Conservation (phyloP, 2,329 filamentous ascomycete genomes). For the Trichoderma sp. region DNA sequence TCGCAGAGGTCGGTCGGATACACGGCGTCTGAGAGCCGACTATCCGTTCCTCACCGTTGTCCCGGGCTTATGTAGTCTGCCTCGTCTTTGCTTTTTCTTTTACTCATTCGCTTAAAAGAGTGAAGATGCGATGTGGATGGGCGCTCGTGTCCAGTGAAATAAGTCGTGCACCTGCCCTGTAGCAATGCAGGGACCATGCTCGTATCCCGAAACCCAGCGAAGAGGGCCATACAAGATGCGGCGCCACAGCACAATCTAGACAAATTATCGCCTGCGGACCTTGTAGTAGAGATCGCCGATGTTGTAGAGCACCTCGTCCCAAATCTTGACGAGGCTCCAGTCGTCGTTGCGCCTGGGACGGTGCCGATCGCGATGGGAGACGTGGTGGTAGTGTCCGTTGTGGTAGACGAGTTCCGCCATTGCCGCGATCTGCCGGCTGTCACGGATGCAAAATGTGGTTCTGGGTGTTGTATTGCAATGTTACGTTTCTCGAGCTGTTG, state of each 20-base stretch:
- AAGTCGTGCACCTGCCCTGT: background rate
- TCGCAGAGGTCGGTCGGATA: constrained; percentile 2
- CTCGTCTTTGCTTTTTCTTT: constrained; percentile 1
- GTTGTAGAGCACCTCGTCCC: constrained; percentile 46
- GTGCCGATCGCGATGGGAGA: constrained; percentile 26
- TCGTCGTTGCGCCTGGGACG: constrained; percentile 32
- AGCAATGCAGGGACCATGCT: background rate
- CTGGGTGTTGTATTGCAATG: background rate
- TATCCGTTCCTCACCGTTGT: constrained; percentile 1
- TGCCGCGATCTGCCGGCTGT: constrained; percentile 15
- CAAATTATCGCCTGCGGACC: constrained; percentile 34
- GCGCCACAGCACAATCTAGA: too few species aligned
- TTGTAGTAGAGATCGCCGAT: constrained; percentile 46
- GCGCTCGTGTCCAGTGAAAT: background rate
- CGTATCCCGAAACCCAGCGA: background rate
- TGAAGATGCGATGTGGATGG: constrained; percentile 24
- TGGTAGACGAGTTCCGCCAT: constrained; percentile 36
- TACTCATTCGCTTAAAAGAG: background rate
- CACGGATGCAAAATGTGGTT: constrained; percentile 16
- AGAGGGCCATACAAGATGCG: background rate
- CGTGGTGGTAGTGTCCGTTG: constrained; percentile 38
- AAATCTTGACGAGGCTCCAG: constrained; percentile 42
- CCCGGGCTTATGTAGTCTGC: background rate
- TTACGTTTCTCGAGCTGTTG: too few species aligned
- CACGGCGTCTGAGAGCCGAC: constrained; percentile 15